phyloP scores from a whole-genome alignment of 805 yeast genomes.

The Candida parachauliodes region DNA sequence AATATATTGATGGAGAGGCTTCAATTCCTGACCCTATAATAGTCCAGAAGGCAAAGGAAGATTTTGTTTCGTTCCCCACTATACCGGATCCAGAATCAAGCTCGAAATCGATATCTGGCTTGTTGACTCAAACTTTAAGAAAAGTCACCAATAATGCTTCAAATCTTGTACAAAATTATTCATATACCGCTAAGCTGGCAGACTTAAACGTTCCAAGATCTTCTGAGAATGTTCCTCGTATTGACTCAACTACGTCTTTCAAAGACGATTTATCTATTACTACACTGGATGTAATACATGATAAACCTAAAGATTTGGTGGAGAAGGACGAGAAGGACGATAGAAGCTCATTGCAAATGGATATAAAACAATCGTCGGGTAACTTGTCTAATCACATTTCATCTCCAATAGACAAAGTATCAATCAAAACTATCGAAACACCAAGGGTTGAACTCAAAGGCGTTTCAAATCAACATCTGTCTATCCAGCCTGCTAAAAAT shows the following conservation, averaged over 20 bases:
- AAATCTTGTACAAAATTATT: conserved; percentile 26
- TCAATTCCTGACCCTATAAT: background rate
- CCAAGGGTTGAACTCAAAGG: background rate
- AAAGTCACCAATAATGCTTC: conserved; percentile 43
- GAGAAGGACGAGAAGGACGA: background rate
- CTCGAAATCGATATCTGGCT: conserved; percentile 28
- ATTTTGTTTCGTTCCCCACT: conserved; percentile 41
- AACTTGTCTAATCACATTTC: background rate
- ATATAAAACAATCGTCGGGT: background rate
- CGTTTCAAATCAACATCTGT: background rate
- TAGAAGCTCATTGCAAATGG: background rate
- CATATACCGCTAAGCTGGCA: conserved; percentile 4
- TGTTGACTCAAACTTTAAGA: conserved; percentile 35
- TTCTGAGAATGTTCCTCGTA: background rate
- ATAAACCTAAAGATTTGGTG: background rate
- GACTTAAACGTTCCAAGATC: background rate
- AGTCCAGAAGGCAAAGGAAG: conserved; percentile 13
- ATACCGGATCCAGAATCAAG: conserved; percentile 41
- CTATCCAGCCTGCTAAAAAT: background rate
- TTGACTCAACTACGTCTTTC: background rate
- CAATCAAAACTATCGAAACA: conserved; percentile 3
- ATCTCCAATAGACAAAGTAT: conserved; percentile 2
- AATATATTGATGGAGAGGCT: conserved; percentile 1
- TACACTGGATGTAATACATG: background rate
- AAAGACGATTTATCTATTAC: background rate